Base-by-base conservation (phyloP, 1,284 basidiomycete genomes). In the Cutaneotrichosporon daszewskae region DNA sequence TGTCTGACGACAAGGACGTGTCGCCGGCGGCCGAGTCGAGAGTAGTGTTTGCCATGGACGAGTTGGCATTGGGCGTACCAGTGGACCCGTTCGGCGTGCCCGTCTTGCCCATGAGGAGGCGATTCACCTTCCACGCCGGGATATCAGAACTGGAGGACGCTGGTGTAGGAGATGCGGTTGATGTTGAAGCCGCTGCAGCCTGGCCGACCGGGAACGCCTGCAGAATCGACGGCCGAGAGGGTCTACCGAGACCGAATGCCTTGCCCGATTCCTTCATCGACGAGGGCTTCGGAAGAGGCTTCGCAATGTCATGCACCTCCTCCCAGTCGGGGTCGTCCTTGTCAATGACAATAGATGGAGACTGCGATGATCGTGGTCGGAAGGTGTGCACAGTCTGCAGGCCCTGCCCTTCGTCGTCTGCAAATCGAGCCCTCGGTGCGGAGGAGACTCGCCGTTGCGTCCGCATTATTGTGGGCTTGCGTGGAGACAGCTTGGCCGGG, bases 61-160 rank as follows among this genome's bases (percentile, higher is more conserved):
- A 31, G 27, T 40, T 31, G 5, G 22, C 31, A 10, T 32, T 37
- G 8, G 29, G 16, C 18, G 42, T 19, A 4, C 22, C 33, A 11
- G 36, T 19, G 7, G 18, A 6, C 11, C 18, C 40, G 12, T 23
- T 29, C 33, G 17, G 13, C 23, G 14, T 17, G 28, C 29, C 25
- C 34, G 27, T 31, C 36, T 53, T 58, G 26, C 56, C 56, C 29
- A 55, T 22, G 12, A 51, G 42, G 13, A 55, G 46, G 11, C 56
- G 48, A 47, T 55, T 49, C 40, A 45, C 37, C 46, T 58, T 58
- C 56, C 56, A 58, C 17, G 45, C 48, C 0, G 56, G 56, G 4
- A 58, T 47, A 16, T 35, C 37, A 10, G 37, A 17, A 18, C n/a
- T 20, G 12, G 24, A 19, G 8, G 37, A 39, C 7, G 40, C 32